A percentile compares a stretch with the other conserved stretches of the same genome.
Evolutionary conservation across 2,329 filamentous ascomycete species (phyloP).

Genomic region (Venturiaceae sp.): DNA sequence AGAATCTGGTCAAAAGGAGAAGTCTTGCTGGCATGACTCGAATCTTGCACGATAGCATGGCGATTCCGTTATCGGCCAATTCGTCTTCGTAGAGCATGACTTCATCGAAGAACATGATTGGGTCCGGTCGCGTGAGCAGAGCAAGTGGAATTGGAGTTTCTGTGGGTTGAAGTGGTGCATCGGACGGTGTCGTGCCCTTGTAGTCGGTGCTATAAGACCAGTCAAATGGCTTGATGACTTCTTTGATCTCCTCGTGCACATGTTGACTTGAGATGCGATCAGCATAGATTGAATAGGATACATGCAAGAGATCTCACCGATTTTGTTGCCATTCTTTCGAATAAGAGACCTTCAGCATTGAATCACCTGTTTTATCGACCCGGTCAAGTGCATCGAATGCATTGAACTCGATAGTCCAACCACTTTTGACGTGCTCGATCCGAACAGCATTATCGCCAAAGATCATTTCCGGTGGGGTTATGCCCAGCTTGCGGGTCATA

Average conservation of each 20-base stretch:
- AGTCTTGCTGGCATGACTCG: conserved; percentile 86
- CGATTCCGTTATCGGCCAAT: conserved; percentile 93
- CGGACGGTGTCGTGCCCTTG: conserved; percentile 47
- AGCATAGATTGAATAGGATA: background rate
- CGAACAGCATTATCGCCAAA: conserved; percentile 88
- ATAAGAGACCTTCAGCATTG: conserved; percentile 90
- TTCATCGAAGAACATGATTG: conserved; percentile 94
- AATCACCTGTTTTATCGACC: conserved; percentile 86
- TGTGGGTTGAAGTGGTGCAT: conserved; percentile 31
- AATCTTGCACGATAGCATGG: conserved; percentile 80
- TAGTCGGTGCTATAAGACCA: conserved; percentile 96
- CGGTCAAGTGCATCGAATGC: conserved; percentile 79
- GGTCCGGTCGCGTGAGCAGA: conserved; percentile 78
- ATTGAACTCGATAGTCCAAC: conserved; percentile 74
- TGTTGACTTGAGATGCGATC: conserved; percentile 49
- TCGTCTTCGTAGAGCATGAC: conserved; percentile 96
- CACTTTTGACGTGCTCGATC: conserved; percentile 62
- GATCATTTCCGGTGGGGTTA: conserved; percentile 96
- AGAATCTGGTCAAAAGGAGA: conserved; percentile 75
- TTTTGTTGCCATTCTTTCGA: conserved; percentile 77
- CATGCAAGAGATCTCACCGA: conserved; percentile 35
- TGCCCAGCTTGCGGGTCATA: conserved; percentile 68
- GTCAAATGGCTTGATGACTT: conserved; percentile 92
- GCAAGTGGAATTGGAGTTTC: conserved; percentile 67
- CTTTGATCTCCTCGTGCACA: conserved; percentile 76